phyloP scores from a whole-genome alignment of 129 eudicot species.

The Calendula officinalis region DNA sequence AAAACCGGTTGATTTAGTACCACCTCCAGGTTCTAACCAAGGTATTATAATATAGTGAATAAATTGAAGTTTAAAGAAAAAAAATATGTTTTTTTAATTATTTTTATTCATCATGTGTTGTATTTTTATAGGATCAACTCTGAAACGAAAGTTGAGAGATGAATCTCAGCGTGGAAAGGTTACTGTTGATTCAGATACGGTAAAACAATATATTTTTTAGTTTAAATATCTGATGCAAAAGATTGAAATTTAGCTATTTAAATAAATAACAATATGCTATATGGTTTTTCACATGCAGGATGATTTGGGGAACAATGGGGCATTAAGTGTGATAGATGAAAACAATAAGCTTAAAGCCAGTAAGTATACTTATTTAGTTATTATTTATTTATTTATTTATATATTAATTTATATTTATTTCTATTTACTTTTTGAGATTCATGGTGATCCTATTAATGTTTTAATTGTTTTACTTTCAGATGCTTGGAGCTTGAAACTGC shows the following conservation, averaged over 20 bases:
- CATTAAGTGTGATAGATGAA: slow-evolving; percentile 44
- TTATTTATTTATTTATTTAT: not conserved
- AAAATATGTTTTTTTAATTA: not conserved
- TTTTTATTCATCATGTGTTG: slow-evolving; percentile 10
- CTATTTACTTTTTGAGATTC: not conserved
- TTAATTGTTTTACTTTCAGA: slow-evolving; percentile 34
- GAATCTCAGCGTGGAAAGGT: slow-evolving; percentile 13
- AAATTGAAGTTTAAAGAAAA: not conserved
- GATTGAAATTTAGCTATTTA: not conserved
- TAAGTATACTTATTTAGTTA: slow-evolving; percentile 32
- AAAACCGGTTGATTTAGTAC: slow-evolving; percentile 24
- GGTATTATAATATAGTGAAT: slow-evolving; percentile 23
- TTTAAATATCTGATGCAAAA: not conserved
- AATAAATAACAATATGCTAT: not conserved
- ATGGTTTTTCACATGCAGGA: slow-evolving; percentile 43
- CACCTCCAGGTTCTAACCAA: slow-evolving; percentile 29
- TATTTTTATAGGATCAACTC: slow-evolving; percentile 27
- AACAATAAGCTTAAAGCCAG: slow-evolving; percentile 63
- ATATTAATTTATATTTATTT: not conserved
- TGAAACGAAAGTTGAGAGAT: slow-evolving; percentile 39
- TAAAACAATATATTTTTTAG: slow-evolving; percentile 2
- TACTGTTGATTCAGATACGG: slow-evolving; percentile 19
- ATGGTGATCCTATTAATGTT: not conserved
- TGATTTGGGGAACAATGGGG: slow-evolving; percentile 35
- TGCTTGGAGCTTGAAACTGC: slow-evolving; percentile 60